Evolutionary conservation across 768 basidiomycete genomes (phyloP), one percentile per base, ranked within the genome.

Genomic region (Scleroderma bovista): DNA sequence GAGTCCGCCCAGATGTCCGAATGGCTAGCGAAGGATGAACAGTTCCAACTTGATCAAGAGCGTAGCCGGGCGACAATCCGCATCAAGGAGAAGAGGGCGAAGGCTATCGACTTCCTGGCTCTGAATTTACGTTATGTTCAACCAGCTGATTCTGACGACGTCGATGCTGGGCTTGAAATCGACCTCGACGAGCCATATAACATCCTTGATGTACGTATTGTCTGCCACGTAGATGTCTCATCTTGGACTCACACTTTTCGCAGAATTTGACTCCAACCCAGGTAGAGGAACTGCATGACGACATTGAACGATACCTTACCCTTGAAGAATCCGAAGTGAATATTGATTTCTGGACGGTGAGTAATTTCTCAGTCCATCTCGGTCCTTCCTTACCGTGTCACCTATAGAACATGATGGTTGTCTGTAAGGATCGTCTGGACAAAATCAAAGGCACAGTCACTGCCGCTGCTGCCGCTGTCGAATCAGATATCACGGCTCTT

Each of bases 141-240:
- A 61, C 83, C 81, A 19, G 74, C 78, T 23, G 78, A 84, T 29
- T 79, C 83, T n/a, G 82, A 81, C 8, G 77, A 83, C 51, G 93
- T 93, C 20, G 91, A 91, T 51, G 81, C 86, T 40, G 93, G 92
- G 23, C 76, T 99, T 45, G 96, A 99, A 68, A 96, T 98, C 60
- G 96, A 99, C 65, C 77, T 98, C 40, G 96, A 99, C 57, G 96
- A 99, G 63, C 96, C 96, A 1, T 99, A 98, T 72, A 90, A 88
- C 59, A 98, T 99, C 57, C 86, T 98, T 55, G 92, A 96, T 55
- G 94, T 93, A 64, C 54, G 88, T 73, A 3, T 53, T 26, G 23
- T 33, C 24, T 9, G 41, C 19, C 20, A 10, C 36, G 1, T 9
- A 8, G 12, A 3, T 17, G 36, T 23, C 31, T 16, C 34, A 22